Evolutionary conservation across 2,329 filamentous ascomycete species (phyloP).

Genomic region (Stachybotrys echinatus): DNA sequence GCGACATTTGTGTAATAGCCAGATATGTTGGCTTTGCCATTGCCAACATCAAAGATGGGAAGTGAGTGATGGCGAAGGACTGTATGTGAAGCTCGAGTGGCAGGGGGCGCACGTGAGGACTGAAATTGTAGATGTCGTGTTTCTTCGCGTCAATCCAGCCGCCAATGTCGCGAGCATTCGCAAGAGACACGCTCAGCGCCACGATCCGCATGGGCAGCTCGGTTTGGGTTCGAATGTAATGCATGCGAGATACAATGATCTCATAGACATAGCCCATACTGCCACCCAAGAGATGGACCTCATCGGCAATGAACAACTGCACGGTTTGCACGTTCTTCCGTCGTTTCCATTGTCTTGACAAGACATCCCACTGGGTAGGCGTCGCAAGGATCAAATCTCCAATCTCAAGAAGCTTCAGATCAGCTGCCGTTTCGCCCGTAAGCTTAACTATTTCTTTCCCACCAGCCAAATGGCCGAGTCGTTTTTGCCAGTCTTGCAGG

Average conservation of each 20-base stretch:
- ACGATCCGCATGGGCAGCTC: slow-evolving; percentile 82
- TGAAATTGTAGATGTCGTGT: slow-evolving; percentile 99
- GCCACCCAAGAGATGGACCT: slow-evolving; percentile 88
- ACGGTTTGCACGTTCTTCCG: slow-evolving; percentile 92
- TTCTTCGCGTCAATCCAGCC: slow-evolving; percentile 98
- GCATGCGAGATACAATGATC: slow-evolving; percentile 95
- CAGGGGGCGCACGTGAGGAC: slow-evolving; percentile 81
- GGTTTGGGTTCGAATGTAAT: slow-evolving; percentile 86
- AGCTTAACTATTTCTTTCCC: slow-evolving; percentile 91
- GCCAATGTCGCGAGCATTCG: slow-evolving; percentile 88
- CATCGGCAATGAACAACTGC: slow-evolving; percentile 88
- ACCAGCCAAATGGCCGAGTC: slow-evolving; percentile 65
- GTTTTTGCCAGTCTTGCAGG: slow-evolving; percentile 78
- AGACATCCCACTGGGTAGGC: slow-evolving; percentile 89
- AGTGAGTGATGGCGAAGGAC: slow-evolving; percentile 92
- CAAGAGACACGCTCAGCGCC: slow-evolving; percentile 83
- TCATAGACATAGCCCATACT: slow-evolving; percentile 87
- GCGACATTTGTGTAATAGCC: slow-evolving; percentile 80
- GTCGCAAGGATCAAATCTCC: slow-evolving; percentile 91
- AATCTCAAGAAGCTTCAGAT: slow-evolving; percentile 80
- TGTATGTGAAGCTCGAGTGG: slow-evolving; percentile 93
- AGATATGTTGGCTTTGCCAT: slow-evolving; percentile 95
- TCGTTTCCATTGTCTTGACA: slow-evolving; percentile 94
- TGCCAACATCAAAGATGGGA: slow-evolving; percentile 95
- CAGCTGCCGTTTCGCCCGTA: slow-evolving; percentile 85